A percentile compares a stretch with the other conserved stretches of the same genome.
Evolutionary conservation across 2,329 filamentous ascomycete genomes (phyloP).

Genomic region (Emergomyces pasteurianus): DNA sequence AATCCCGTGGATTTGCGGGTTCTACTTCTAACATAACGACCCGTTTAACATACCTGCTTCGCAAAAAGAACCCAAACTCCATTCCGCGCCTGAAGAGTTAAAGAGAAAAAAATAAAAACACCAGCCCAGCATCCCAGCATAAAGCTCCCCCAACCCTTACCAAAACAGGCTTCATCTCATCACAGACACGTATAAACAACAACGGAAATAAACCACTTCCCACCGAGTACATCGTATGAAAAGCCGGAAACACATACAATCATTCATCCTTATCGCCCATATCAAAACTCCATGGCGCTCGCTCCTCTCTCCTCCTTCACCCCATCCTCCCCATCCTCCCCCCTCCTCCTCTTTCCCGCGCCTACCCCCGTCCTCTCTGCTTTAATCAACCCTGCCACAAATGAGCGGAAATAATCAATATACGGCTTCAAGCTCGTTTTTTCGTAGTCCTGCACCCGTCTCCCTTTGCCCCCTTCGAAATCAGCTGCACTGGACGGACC

Average conservation of each 20-base stretch:
- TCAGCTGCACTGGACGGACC: slow-evolving; percentile 9
- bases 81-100: neutral
- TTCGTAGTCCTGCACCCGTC: slow-evolving; percentile 71
- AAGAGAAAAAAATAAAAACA: no score
- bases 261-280: neutral
- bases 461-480: slow-evolving; percentile 22
- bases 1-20: neutral
- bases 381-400: slow-evolving; percentile 66
- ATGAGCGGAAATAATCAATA: slow-evolving; percentile 74
- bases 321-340: slow-evolving; percentile 31
- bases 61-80: no score
- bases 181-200: neutral
- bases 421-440: slow-evolving; percentile 93
- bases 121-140: no score
- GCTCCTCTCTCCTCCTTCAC: neutral
- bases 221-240: neutral
- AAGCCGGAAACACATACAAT: neutral
- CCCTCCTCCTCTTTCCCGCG: slow-evolving; percentile 38
- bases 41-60: no score
- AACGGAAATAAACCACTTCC: neutral
- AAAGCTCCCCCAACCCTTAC: neutral
- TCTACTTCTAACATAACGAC: neutral
- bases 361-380: slow-evolving; percentile 50
- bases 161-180: neutral
- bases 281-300: slow-evolving; percentile 52